These are phyloP conservation scores for Nicotiana noctiflora DNA, from an alignment of 257 asterid species.

Conservation along the genomic window DNA sequence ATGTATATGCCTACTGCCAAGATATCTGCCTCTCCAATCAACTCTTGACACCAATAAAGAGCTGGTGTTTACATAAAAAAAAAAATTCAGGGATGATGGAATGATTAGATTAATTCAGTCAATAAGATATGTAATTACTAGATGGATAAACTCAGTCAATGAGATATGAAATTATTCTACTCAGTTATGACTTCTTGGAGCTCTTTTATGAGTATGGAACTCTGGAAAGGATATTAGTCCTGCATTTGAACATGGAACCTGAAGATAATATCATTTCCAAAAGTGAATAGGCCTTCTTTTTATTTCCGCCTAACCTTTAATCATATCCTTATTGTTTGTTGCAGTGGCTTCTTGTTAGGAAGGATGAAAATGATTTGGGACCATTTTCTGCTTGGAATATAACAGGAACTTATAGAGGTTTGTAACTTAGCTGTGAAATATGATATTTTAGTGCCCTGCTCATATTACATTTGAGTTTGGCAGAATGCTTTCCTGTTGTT, in stretches of 20 bases:
- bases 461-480: not conserved
- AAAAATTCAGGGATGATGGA: not conserved
- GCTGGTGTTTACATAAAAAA: not conserved
- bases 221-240: not conserved
- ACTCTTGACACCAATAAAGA: not conserved
- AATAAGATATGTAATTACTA: not conserved
- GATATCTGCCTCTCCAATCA: not conserved
- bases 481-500: not conserved
- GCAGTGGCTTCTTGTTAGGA: conserved; percentile 23
- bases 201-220: not conserved
- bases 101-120: not conserved
- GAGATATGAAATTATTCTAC: not conserved
- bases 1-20: not conserved
- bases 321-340: conserved; percentile 13
- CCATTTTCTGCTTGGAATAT: conserved; percentile 74
- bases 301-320: not conserved
- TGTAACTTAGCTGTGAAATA: conserved; percentile 15
- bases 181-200: too few species aligned
- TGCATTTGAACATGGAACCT: not conserved
- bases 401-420: conserved; percentile 48
- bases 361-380: conserved; percentile 71
- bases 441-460: not conserved
- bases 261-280: not conserved
- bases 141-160: not conserved
- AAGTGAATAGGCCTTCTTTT: not conserved